These are phyloP conservation scores for Pleurotus platypus DNA, from an alignment of 768 basidiomycete species.

Conservation along the genomic window DNA sequence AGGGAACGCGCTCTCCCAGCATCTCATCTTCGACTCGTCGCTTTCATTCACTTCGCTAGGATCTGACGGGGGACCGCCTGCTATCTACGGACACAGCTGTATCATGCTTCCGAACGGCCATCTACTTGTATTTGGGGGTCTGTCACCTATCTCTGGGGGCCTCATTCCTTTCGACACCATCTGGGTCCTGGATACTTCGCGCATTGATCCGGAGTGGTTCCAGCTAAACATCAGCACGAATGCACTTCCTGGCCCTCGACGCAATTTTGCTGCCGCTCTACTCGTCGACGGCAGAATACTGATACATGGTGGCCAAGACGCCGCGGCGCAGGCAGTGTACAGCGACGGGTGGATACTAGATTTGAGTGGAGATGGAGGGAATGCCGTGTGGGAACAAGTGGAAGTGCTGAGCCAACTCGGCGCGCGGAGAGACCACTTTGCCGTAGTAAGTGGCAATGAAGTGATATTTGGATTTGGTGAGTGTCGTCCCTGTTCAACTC, in stretches of 20 bases:
- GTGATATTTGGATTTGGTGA: constrained; percentile 79
- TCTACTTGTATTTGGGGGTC: constrained; percentile 76
- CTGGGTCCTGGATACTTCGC: constrained; percentile 61
- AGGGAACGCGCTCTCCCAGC: constrained; percentile 52
- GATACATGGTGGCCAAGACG: constrained; percentile 78
- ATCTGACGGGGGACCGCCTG: constrained; percentile 54
- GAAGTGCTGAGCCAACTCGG: constrained; percentile 55
- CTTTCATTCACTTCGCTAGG: constrained; percentile 56
- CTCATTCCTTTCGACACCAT: constrained; percentile 57
- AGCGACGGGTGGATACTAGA: constrained; percentile 73
- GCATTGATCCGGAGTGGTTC: constrained; percentile 44
- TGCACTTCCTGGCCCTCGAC: constrained; percentile 51
- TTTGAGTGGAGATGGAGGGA: constrained; percentile 36
- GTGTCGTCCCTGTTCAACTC: no score
- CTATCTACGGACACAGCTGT: constrained; percentile 69
- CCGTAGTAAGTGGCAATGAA: constrained; percentile 51
- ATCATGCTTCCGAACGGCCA: constrained; percentile 66
- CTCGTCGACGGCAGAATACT: constrained; percentile 54
- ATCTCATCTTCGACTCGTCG: constrained; percentile 53
- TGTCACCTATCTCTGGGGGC: constrained; percentile 37
- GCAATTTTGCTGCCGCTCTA: constrained; percentile 55
- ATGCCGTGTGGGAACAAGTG: constrained; percentile 58
- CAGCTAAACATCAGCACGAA: constrained; percentile 30
- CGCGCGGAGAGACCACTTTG: constrained; percentile 70
- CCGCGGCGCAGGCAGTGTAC: constrained; percentile 45